Evolutionary conservation across 2,329 filamentous ascomycete genomes (phyloP).

Genomic region (Beauveria sp.): DNA sequence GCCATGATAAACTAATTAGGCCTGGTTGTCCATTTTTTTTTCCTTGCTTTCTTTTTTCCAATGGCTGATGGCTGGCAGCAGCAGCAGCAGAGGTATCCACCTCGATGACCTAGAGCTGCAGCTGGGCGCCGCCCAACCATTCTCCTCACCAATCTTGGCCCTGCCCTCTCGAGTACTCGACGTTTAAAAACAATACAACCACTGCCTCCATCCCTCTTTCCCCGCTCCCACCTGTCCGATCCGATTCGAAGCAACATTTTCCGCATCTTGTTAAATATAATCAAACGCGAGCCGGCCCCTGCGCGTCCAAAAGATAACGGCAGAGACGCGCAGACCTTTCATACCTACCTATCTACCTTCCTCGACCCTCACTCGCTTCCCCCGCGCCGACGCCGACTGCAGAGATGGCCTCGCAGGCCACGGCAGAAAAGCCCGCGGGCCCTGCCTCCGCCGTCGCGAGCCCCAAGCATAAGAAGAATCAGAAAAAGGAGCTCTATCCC

Average conservation of each 20-base stretch:
- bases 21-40: no score
- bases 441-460: neutral
- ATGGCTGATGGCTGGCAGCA: no score
- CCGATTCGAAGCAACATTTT: no score
- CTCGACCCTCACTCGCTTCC: no score
- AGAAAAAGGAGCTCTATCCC: slow-evolving; percentile 51
- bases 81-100: no score
- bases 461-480: slow-evolving; percentile 10
- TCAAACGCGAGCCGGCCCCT: neutral
- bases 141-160: slow-evolving; percentile 4
- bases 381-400: neutral
- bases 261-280: no score
- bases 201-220: neutral
- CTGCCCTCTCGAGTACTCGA: neutral
- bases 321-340: no score
- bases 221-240: no score
- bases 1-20: no score
- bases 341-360: no score
- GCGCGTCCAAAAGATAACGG: no score
- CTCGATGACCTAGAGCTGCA: neutral
- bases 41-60: no score
- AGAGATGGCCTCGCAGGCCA: slow-evolving; percentile 6
- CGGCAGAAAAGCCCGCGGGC: neutral
- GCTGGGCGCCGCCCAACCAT: neutral
- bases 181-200: neutral